phyloP scores from a whole-genome alignment of 1,139 yeast genomes.

The Lodderomyces metapsilosis region DNA sequence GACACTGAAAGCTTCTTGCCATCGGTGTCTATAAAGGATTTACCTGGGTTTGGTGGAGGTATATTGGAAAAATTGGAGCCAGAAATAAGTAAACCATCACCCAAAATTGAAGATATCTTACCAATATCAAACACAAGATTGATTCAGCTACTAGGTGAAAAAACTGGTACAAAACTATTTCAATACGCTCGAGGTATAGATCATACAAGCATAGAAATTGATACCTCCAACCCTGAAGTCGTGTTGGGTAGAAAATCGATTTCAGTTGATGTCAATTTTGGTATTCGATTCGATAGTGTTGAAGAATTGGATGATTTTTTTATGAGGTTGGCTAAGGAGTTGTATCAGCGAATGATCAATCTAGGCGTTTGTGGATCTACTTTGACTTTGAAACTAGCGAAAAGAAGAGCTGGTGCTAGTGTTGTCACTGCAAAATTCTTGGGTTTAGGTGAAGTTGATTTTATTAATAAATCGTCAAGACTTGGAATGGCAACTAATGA shows the following conservation, averaged over 20 bases:
- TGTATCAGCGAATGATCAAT: constrained; percentile 50
- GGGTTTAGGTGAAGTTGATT: constrained; percentile 82
- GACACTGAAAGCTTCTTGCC: constrained; percentile 38
- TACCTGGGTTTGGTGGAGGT: constrained; percentile 87
- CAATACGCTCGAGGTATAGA: constrained; percentile 70
- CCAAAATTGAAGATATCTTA: constrained; percentile 33
- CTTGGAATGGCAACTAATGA: constrained; percentile 69
- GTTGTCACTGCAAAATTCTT: constrained; percentile 71
- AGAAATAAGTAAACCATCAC: constrained; percentile 11
- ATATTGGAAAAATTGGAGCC: constrained; percentile 24
- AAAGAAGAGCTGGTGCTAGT: constrained; percentile 65
- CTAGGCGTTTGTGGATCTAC: constrained; percentile 53
- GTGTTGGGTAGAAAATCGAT: constrained; percentile 64
- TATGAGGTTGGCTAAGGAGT: constrained; percentile 55
- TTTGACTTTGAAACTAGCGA: constrained; percentile 63
- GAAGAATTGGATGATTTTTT: constrained; percentile 66
- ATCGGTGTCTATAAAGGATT: constrained; percentile 45
- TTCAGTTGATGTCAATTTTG: constrained; percentile 91
- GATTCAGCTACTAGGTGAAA: constrained; percentile 56
- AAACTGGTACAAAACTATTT: constrained; percentile 64
- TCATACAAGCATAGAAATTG: constrained; percentile 50
- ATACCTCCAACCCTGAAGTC: constrained; percentile 43
- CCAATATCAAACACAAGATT: constrained; percentile 35
- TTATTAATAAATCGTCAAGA: constrained; percentile 55
- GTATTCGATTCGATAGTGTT: constrained; percentile 66